Evolutionary conservation across 2,329 filamentous ascomycete genomes (phyloP), one percentile per base, ranked within the genome.

Genomic region (Neonectria faginata): DNA sequence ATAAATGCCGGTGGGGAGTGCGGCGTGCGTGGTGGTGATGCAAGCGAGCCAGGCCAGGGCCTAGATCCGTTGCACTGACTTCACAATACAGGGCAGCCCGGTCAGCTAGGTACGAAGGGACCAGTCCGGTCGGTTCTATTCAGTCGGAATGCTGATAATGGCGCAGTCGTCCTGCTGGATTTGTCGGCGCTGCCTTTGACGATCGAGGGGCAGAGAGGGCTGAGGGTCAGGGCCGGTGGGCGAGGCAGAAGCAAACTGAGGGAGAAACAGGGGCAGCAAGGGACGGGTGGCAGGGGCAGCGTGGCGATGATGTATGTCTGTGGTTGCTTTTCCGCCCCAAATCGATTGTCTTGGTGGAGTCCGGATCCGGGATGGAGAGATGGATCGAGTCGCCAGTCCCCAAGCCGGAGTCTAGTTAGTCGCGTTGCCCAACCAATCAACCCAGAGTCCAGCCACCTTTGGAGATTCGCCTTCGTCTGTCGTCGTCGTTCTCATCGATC

Each of bases 321-420:
- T 73, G 73, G 74, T 75, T 72, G 68, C 72, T 74, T 72, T 73
- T 69, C 67, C 69, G 71, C 73, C 73, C 71, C 73, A 73, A 72
- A 71, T 74, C 71, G 73, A 73, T 69, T 69, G 69, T 68, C 64
- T 60, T 67, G 69, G 75, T 76, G 75, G 76, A 73, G 73, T 76
- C 76, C 75, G 75, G 75, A 78, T 78, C 75, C 75, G 76, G 72
- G 72, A 70, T 70, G 72, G 70, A 70, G 71, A 70, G 65, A 73
- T 70, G 69, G 67, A 73, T 74, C 67, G 67, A 71, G 67, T 73
- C 63, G 70, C 62, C 68, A 59, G 53, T 54, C 54, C 59, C 62
- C 66, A 69, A 67, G 65, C 65, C 67, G 59, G 69, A 74, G 70
- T 66, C 65, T 70, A 54, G 56, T 66, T 74, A 73, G 72, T 74